Evolutionary conservation across 1,284 basidiomycete species (phyloP).

Genomic region (Trametes pubescens): DNA sequence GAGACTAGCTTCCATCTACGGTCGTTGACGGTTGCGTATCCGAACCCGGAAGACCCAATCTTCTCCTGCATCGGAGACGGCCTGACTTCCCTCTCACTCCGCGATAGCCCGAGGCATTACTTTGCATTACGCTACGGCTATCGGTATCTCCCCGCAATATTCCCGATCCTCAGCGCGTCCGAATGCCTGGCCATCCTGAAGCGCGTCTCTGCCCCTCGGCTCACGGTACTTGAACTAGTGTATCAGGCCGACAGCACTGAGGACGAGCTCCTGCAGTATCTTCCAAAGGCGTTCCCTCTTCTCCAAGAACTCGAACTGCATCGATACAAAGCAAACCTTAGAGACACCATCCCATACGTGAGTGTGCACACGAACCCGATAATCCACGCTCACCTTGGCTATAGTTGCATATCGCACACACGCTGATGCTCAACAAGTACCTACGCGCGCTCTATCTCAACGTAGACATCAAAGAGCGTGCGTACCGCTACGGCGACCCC

Average conservation of each 20-base stretch:
- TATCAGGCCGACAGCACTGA: conserved; percentile 17
- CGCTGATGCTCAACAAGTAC: background rate
- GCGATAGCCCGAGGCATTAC: conserved; percentile 6
- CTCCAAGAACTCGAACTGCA: conserved; percentile 21
- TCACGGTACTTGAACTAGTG: conserved; percentile 15
- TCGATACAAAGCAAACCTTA: conserved; percentile 5
- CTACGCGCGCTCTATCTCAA: conserved; percentile 5
- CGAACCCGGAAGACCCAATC: conserved; percentile 13
- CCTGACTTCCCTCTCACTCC: background rate
- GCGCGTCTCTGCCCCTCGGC: conserved; percentile 11
- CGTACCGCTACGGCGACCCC: background rate
- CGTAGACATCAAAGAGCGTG: background rate
- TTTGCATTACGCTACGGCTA: background rate
- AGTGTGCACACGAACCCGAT: background rate
- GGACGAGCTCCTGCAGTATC: conserved; percentile 20
- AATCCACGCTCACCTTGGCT: background rate
- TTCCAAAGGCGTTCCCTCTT: conserved; percentile 7
- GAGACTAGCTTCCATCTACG: background rate
- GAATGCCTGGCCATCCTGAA: conserved; percentile 8
- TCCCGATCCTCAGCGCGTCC: conserved; percentile 13
- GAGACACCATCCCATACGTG: conserved; percentile 14
- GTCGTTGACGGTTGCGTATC: conserved; percentile 10
- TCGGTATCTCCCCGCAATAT: too few relatives aligned
- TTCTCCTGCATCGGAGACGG: background rate
- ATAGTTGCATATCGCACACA: background rate